Evolutionary conservation across 768 basidiomycete species (phyloP).

Genomic region (Phylloporus arenicola): DNA sequence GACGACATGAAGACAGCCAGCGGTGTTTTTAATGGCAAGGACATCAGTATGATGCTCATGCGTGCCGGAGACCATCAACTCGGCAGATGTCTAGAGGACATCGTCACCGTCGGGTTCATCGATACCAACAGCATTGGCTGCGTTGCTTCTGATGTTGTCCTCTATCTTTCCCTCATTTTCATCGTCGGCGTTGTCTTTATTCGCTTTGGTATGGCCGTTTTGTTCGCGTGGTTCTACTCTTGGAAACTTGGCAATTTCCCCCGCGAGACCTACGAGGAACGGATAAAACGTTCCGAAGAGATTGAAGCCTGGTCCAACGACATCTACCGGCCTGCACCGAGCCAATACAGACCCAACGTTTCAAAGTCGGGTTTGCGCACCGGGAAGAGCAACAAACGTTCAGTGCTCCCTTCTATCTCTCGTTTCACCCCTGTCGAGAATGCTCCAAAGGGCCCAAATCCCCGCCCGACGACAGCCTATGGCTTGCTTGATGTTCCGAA

Average conservation of each 20-base stretch:
- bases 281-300: conserved; percentile 82
- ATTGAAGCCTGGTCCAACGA: conserved; percentile 97
- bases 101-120: conserved; percentile 86
- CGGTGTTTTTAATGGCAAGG: conserved; percentile 72
- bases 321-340: conserved; percentile 91
- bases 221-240: conserved; percentile 98
- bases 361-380: conserved; percentile 57
- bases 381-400: conserved; percentile 50
- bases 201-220: conserved; percentile 93
- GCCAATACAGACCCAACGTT: conserved; percentile 85
- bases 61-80: conserved; percentile 63
- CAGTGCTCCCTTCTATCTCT: conserved; percentile 61
- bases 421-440: conserved; percentile 73
- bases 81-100: conserved; percentile 81
- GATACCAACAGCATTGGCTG: conserved; percentile 94
- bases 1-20: conserved; percentile 66
- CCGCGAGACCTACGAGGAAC: conserved; percentile 85
- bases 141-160: conserved; percentile 90
- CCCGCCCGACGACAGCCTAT: conserved; percentile 58
- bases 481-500: conserved; percentile 61
- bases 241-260: conserved; percentile 93
- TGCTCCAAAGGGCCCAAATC: conserved; percentile 44
- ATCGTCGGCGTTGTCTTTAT: conserved; percentile 95
- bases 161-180: conserved; percentile 92
- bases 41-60: conserved; percentile 81